Percentiles rank a stretch among this genome's conserved stretches.
Conservation (phyloP, 1,284 basidiomycete genomes). For the Cutaneotrichosporon cavernicola region DNA sequence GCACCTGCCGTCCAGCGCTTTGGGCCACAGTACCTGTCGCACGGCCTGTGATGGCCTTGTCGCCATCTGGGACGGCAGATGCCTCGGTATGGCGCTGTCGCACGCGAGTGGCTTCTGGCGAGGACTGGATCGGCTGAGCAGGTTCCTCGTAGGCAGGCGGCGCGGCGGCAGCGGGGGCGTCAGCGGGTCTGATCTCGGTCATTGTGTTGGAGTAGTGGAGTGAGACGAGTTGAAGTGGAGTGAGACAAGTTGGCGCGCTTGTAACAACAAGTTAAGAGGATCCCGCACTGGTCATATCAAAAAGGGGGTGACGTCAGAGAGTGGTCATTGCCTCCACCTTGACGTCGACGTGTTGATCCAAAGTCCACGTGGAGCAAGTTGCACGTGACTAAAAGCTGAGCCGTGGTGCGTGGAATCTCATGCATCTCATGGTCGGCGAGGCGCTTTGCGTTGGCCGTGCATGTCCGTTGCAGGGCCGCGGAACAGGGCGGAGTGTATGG, state of each 20-base stretch:
- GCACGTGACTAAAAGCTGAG: too few species aligned
- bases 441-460: background rate
- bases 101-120: background rate
- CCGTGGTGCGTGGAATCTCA: too few species aligned
- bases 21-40: background rate
- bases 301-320: too few species aligned
- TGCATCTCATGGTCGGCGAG: background rate
- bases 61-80: background rate
- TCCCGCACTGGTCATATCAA: too few species aligned
- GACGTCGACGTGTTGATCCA: too few species aligned
- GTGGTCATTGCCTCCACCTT: too few species aligned
- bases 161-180: background rate
- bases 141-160: background rate
- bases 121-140: background rate
- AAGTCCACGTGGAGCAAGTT: too few species aligned
- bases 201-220: background rate
- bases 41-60: background rate
- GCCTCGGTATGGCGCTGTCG: conserved; percentile 7
- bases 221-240: too few species aligned
- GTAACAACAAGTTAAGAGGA: background rate
- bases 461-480: background rate
- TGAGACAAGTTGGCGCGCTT: too few species aligned
- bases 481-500: background rate
- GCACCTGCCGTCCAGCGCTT: conserved; percentile 35
- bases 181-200: background rate